Base-by-base conservation (phyloP, 2,329 filamentous ascomycete genomes). In the Nemania sp. region DNA sequence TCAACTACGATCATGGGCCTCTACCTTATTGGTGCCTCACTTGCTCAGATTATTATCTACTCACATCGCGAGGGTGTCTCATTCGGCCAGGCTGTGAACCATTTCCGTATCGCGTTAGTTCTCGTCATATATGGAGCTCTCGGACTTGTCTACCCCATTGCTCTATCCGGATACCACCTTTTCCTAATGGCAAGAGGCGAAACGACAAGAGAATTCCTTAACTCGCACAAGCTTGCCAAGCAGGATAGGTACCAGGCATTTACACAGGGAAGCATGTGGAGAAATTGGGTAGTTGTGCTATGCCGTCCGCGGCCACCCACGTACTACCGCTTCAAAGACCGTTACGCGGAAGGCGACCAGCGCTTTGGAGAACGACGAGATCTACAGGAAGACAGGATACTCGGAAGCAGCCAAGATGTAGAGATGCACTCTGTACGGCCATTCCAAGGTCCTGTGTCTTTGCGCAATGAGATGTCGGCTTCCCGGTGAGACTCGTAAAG, bases 151-250 rank as follows among this genome's bases (percentile, higher is more conserved):
- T 99, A 99, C 79, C 95, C 95, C 0, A 88, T 90, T 47, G 93
- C 93, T 51, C 83, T 99, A 5, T 93, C 90, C 84, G 87, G 88
- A 24, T 99, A 99, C 79, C 96, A 99, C 80, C 78, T 98, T 54
- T 98, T 97, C 82, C 86, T 99, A 51, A 93, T 97, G 82, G 92
- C 89, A 6, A 87, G 95, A 35, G 96, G 95, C 56, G 95, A 99
- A 83, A 99, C 95, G 0, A 99, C 96, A 0, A 87, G 96, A 73
- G 96, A 99, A 80, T 98, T 97, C 79, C 89, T 99, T 72, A 97
- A 97, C 81, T 94, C 92, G 4, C 93, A 97, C 81, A 98, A 98
- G 80, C 98, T 99, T 78, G 84, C 91, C 70, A 97, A 96, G 82
- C 91, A 92, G 74, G 95, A 99, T 78, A 89, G 96, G 13, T 97